Evolutionary conservation across 1,284 basidiomycete species (phyloP).

Genomic region (Trichosporon faecale): DNA sequence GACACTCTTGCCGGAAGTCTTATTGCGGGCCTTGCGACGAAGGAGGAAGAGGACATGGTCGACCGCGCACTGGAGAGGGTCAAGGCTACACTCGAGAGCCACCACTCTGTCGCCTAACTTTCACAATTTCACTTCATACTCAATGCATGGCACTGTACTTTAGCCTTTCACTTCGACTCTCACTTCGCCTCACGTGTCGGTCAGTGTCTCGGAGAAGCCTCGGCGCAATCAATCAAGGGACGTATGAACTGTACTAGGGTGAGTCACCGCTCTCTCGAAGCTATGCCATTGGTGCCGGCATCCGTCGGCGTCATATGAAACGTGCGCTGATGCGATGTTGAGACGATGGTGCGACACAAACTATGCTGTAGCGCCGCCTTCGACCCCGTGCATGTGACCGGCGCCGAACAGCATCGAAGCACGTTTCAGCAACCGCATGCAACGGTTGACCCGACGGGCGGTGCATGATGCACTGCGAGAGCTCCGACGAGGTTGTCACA

Average conservation of each 20-base stretch:
- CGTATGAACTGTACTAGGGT: too few species aligned
- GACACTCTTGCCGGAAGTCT: slow-evolving; percentile 80
- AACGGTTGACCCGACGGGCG: too few species aligned
- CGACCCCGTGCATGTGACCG: neutral
- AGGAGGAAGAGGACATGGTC: slow-evolving; percentile 29
- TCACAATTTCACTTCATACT: too few species aligned
- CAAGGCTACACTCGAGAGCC: slow-evolving; percentile 32
- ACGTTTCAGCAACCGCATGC: neutral
- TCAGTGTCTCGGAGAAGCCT: neutral
- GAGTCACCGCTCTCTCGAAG: neutral
- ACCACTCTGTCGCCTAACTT: slow-evolving; percentile 36
- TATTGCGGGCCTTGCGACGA: slow-evolving; percentile 42
- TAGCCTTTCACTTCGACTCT: neutral
- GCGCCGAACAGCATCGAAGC: neutral
- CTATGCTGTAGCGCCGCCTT: too few species aligned
- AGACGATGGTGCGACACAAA: too few species aligned
- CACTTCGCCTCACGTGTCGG: neutral
- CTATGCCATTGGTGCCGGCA: too few species aligned
- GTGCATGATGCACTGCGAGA: neutral
- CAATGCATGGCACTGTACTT: neutral
- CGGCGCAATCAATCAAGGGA: too few species aligned
- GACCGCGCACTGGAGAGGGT: slow-evolving; percentile 35
- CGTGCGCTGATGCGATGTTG: too few species aligned
- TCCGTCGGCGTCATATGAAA: neutral
- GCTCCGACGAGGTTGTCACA: neutral